Evolutionary conservation across 179 eudicot species (phyloP).

Genomic region (Amaranthus tricolor): DNA sequence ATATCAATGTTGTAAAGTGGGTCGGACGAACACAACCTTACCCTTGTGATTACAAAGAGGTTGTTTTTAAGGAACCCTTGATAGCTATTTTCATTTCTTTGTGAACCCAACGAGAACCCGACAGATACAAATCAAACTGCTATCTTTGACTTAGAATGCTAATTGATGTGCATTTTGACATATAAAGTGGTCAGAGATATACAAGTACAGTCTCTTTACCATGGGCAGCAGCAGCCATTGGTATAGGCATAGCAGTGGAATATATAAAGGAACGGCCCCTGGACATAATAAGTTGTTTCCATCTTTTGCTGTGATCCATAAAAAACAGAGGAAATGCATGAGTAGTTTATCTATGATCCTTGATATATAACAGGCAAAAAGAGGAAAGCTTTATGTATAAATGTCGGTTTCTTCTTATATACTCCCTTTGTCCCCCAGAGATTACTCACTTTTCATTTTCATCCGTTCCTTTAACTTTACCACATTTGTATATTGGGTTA

Average conservation of each 20-base stretch:
- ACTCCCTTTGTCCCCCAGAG: no score
- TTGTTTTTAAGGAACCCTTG: no score
- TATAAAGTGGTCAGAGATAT: neutral
- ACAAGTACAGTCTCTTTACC: conserved; percentile 42
- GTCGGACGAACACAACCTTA: no score
- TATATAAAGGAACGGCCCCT: conserved; percentile 95
- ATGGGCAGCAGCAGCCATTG: conserved; percentile 85
- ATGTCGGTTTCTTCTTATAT: no score
- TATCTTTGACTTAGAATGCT: neutral
- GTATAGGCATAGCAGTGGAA: conserved; percentile 88
- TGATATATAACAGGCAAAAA: no score
- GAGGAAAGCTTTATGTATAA: no score
- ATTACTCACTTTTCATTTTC: no score
- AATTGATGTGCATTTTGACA: neutral
- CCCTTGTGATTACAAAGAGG: no score
- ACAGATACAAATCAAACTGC: conserved; percentile 4
- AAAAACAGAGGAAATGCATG: conserved; percentile 13
- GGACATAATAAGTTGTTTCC: conserved; percentile 93
- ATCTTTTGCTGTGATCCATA: conserved; percentile 56
- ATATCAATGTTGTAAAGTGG: no score
- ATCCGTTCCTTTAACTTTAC: no score
- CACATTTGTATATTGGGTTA: no score
- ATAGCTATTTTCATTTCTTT: neutral
- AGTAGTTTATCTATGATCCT: neutral
- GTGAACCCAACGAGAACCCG: neutral